Percentiles rank a stretch among this genome's conserved stretches.
Evolutionary conservation across 352 stramenopile species (phyloP).

Genomic region (Pythium coloratum): DNA sequence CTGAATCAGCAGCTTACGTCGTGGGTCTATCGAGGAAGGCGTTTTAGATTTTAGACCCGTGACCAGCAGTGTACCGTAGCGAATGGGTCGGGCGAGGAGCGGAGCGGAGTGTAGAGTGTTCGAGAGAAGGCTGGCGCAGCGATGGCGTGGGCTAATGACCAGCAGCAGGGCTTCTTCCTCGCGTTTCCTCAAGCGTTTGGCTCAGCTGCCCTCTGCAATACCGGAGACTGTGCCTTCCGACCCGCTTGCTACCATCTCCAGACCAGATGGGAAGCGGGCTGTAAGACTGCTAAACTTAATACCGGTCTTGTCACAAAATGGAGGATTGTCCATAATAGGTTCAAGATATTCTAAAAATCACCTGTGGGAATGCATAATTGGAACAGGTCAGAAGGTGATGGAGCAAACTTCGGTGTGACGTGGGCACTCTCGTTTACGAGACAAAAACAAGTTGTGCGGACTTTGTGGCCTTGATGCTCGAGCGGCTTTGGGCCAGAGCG

Average conservation of each 20-base stretch:
- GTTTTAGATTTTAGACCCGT: too few species aligned
- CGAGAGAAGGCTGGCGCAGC: background rate
- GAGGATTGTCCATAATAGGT: too few species aligned
- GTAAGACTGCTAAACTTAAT: background rate
- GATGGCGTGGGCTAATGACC: background rate
- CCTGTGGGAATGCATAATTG: background rate
- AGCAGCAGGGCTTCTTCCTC: background rate
- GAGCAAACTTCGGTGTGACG: background rate
- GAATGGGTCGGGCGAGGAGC: background rate
- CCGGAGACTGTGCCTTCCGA: background rate
- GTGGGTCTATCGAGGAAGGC: too few species aligned
- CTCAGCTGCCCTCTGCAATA: background rate
- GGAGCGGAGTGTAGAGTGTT: background rate
- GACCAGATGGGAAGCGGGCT: background rate
- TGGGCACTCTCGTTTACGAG: background rate
- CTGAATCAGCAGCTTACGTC: conserved; percentile 1
- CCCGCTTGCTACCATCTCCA: too few species aligned
- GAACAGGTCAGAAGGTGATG: background rate
- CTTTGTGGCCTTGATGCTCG: background rate
- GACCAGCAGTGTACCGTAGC: too few species aligned
- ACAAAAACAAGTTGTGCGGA: background rate
- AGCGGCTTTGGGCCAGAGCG: background rate
- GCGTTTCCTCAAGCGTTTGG: background rate
- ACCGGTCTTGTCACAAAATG: background rate
- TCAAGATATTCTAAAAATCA: too few species aligned